Evolutionary conservation across 768 basidiomycete genomes (phyloP).

Genomic region (Podaxis carcinomalis): DNA sequence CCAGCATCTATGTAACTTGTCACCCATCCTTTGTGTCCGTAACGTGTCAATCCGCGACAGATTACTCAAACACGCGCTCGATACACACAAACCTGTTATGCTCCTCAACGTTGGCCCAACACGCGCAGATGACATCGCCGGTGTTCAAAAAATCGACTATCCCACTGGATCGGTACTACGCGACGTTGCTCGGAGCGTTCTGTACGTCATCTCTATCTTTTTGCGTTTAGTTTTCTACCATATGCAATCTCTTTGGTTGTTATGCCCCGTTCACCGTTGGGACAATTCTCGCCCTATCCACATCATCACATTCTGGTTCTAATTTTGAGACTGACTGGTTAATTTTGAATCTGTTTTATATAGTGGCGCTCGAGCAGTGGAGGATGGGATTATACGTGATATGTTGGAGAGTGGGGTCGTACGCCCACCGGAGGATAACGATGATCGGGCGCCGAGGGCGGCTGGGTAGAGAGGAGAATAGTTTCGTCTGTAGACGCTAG

Average conservation of each 20-base stretch:
- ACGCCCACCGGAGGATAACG: conserved; percentile 39
- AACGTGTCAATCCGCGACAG: conserved; percentile 30
- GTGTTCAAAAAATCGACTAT: conserved; percentile 78
- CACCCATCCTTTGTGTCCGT: not conserved
- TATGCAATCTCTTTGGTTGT: not conserved
- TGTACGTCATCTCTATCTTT: conserved; percentile 42
- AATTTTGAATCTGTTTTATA: too few species aligned
- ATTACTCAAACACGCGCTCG: conserved; percentile 74
- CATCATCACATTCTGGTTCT: not conserved
- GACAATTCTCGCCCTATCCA: not conserved
- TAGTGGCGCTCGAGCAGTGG: conserved; percentile 42
- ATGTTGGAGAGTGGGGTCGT: conserved; percentile 60
- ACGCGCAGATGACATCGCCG: conserved; percentile 67
- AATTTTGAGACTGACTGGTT: too few species aligned
- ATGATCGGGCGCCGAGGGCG: conserved; percentile 19
- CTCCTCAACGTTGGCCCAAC: conserved; percentile 87
- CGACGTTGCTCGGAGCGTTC: conserved; percentile 52
- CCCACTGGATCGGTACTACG: conserved; percentile 69
- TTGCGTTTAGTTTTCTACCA: not conserved
- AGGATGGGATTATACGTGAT: conserved; percentile 41
- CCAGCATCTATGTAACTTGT: not conserved
- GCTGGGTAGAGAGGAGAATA: conserved; percentile 15
- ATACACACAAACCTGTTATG: conserved; percentile 71
- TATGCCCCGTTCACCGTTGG: not conserved
- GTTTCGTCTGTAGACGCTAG: not conserved